A percentile compares a stretch with the other conserved stretches of the same genome.
Conservation (phyloP, 2,329 filamentous ascomycete species). For the Fusarium devonianum region DNA sequence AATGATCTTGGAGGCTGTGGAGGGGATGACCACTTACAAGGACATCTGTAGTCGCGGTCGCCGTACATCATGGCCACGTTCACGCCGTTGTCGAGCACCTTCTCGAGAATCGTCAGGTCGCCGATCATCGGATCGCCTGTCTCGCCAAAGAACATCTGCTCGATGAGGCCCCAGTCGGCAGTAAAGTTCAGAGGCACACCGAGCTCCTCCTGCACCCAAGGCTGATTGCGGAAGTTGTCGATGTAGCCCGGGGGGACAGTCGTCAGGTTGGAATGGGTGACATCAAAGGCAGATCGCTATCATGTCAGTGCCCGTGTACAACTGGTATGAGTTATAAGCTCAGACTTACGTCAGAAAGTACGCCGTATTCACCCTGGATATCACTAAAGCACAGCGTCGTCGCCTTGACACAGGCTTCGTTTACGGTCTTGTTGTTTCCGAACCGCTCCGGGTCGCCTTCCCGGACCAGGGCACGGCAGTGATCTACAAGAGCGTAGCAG, state of each 20-base stretch:
- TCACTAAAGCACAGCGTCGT: conserved; percentile 35
- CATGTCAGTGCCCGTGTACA: not conserved
- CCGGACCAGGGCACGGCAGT: conserved; percentile 51
- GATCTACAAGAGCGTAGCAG: conserved; percentile 58
- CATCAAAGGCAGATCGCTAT: conserved; percentile 66
- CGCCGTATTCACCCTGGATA: conserved; percentile 18
- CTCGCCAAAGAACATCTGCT: conserved; percentile 61
- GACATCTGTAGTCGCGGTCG: conserved; percentile 66
- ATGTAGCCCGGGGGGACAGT: conserved; percentile 68
- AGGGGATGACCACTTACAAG: conserved; percentile 53
- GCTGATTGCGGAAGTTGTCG: conserved; percentile 68
- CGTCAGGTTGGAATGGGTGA: conserved; percentile 60
- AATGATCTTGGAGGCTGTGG: not conserved
- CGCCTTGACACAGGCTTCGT: conserved; percentile 61
- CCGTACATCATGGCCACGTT: conserved; percentile 74
- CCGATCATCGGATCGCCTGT: conserved; percentile 63
- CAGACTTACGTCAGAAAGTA: conserved; percentile 2
- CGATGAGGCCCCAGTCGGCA: conserved; percentile 47
- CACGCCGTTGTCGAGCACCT: conserved; percentile 65
- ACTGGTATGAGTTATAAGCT: fast-evolving
- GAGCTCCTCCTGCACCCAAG: conserved; percentile 62
- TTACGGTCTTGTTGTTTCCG: conserved; percentile 48
- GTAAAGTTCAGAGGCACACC: conserved; percentile 68
- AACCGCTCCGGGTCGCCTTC: conserved; percentile 49
- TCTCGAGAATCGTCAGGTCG: conserved; percentile 54